Evolutionary conservation across 2,329 filamentous ascomycete species (phyloP), one percentile per base, ranked within the genome.

Genomic region (Colletotrichum sp.): DNA sequence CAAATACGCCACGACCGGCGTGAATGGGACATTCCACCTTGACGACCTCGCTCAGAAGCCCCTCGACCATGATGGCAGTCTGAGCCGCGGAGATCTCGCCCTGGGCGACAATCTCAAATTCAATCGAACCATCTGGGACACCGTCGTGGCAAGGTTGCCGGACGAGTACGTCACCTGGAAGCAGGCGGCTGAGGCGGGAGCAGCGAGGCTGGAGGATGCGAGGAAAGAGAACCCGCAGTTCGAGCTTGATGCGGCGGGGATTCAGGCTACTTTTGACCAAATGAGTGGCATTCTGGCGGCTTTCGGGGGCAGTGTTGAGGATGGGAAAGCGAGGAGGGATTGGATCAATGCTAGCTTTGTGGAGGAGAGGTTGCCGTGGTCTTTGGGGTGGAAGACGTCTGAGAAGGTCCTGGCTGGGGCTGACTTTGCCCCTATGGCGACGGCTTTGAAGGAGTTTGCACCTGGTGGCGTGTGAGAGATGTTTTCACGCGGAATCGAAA

Each of bases 21-120:
- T 66, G 9, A 24, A 71, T 43, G 69, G 61, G 6, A 66, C 69
- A 16, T 70, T 70, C 48, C 69, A 72, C 26, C 69, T 72, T 26
- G 69, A 72, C 61, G 69, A 72, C n/a, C 69, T 72, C 18, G 69
- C 69, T 13, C 69, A 28, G 48, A 67, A 72, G 48, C 69, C 69
- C 4, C 69, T 72, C 21, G 69, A 72, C 48, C 69, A 67, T 43
- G 61, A 72, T 18, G 69, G 69, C 6, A 72, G 61, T 32, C 48
- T 72, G 8, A 72, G 48, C n/a, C 48, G 61, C 9, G 60, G 69
- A 3, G 69, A 72, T 24, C 61, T 72, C 13, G 69, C 61, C 13
- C 32, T 67, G 6, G 48, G 61, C 6, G 69, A 72, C 32, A 72
- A 72, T 16, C 7, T 67, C 15, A 43, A 34, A 1, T 72, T 72